Evolutionary conservation across 257 asterid species (phyloP), one percentile per base, ranked within the genome.

Genomic region (Petunia axillaris): DNA sequence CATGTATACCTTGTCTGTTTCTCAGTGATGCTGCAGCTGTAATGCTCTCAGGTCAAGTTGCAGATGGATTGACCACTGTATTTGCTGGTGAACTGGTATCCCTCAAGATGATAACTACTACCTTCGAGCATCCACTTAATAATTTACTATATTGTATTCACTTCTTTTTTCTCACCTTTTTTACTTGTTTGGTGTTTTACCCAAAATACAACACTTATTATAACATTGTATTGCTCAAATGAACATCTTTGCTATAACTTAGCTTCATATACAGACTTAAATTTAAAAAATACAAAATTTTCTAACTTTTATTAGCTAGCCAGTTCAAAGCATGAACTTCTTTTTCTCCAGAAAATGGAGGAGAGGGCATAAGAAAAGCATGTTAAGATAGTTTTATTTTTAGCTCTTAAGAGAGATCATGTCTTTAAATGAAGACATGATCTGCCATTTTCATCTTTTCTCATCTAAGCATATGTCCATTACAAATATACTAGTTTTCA

Each of bases 11-110:
- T 70, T 81, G 81, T 76, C 43, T 85, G 37, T 85, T 73, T 86
- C 67, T 57, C 93, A 94, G 98, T 8, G 91, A 87, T 85, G 97
- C 98, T 80, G 97, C 98, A 66, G 64, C 85, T 75, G 98, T 94
- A 85, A 90, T 94, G 98, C 96, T 95, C 82, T 90, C 97, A 35
- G 98, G 98, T 75, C 98, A 95, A 87, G 38, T 95, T 79, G 98
- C 98, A 50, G 98, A 95, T 88, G 98, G 97, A 77, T 87, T 91
- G 85, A 86, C 92, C 41, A 89, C 95, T 63, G 81, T 95, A 79
- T 90, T 95, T 83, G 95, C 95, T 5, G 98, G 97, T 75, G 98
- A 95, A 88, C 91, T 95, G 93, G 98, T 93, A 91, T 35, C 87
- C 82, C 38, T 71, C 25, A 1, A 77, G 37, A 58, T 6, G 64